Evolutionary conservation across 768 basidiomycete species (phyloP).

Genomic region (Lactarius sanguifluus): DNA sequence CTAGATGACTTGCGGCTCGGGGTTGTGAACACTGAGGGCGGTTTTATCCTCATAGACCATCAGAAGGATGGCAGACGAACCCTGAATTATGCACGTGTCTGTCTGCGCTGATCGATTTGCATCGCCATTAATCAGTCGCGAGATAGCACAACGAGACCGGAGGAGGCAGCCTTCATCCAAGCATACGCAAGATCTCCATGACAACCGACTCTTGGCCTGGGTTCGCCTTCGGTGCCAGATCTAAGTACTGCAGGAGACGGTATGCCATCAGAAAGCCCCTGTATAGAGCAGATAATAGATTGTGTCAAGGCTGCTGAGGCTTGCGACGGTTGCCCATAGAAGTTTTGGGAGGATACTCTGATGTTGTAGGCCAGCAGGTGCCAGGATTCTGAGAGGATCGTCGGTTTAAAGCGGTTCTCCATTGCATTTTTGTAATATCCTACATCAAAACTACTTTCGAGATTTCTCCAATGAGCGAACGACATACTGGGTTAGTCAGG

Average conservation of each 20-base stretch:
- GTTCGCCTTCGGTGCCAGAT: conserved; percentile 3
- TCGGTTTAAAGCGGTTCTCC: too few species aligned
- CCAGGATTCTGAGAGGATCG: too few species aligned
- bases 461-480: too few species aligned
- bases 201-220: not conserved
- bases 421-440: too few species aligned
- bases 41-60: too few species aligned
- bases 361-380: not conserved
- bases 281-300: not conserved
- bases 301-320: not conserved
- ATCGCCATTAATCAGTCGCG: not conserved
- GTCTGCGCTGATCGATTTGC: too few species aligned
- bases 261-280: not conserved
- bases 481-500: too few species aligned
- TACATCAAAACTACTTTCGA: too few species aligned
- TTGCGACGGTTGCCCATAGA: not conserved
- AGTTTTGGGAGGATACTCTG: not conserved
- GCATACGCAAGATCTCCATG: not conserved
- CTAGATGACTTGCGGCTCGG: conserved; percentile 18
- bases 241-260: conserved; percentile 4
- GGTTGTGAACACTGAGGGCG: not conserved
- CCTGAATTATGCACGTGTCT: too few species aligned
- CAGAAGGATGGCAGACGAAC: too few species aligned
- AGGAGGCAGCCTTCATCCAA: too few species aligned
- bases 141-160: not conserved